A percentile compares a stretch with the other conserved stretches of the same genome.
These are phyloP conservation scores for Penicillium brevicompactum DNA, from an alignment of 2,329 filamentous ascomycete genomes.

Conservation along the genomic window DNA sequence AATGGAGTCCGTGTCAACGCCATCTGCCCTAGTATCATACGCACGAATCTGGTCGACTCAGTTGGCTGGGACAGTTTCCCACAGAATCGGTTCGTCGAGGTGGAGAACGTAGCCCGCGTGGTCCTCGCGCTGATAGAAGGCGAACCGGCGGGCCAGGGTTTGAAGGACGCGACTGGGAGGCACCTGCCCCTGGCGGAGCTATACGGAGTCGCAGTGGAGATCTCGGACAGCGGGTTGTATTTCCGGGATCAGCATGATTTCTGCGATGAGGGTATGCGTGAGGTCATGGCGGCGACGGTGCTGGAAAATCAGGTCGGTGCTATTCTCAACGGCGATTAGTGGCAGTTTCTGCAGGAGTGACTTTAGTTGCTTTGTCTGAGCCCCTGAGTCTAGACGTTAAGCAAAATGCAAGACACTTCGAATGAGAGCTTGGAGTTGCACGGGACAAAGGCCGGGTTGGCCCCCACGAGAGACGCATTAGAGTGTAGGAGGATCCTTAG, in stretches of 20 bases:
- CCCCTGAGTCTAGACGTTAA: too few relatives aligned
- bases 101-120: constrained; percentile 14
- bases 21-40: constrained; percentile 31
- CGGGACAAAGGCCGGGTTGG: background rate
- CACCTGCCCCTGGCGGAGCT: constrained; percentile 9
- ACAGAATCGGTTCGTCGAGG: constrained; percentile 14
- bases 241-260: constrained; percentile 19
- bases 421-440: background rate
- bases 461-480: background rate
- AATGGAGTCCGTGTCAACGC: constrained; percentile 44
- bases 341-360: background rate
- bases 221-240: constrained; percentile 19
- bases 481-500: too few relatives aligned
- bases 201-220: constrained; percentile 18
- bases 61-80: constrained; percentile 21
- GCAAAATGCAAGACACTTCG: background rate
- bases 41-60: constrained; percentile 21
- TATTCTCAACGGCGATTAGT: constrained; percentile 15
- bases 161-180: constrained; percentile 13
- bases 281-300: constrained; percentile 32
- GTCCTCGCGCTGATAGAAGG: constrained; percentile 18
- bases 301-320: constrained; percentile 32
- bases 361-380: too few relatives aligned
- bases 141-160: constrained; percentile 12
- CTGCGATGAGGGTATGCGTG: constrained; percentile 25